These are phyloP conservation scores for Xylaria bambusicola DNA, from an alignment of 495 filamentous ascomycete genomes.

Conservation along the genomic window DNA sequence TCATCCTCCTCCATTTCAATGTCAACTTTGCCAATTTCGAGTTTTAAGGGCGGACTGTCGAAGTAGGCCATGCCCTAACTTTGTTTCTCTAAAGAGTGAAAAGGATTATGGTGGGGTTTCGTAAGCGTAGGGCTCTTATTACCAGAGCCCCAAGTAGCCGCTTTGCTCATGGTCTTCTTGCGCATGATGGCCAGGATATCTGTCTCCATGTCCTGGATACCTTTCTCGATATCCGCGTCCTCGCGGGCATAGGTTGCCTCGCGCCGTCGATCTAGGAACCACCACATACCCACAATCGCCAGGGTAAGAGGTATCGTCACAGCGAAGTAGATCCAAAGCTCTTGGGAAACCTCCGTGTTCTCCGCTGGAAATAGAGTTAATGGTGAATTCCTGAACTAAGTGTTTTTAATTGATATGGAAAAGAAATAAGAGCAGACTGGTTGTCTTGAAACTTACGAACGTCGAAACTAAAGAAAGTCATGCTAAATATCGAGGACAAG, in stretches of 20 bases:
- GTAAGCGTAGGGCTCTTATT: background rate
- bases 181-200: slow-evolving; percentile 56
- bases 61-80: background rate
- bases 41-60: too few species aligned
- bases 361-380: slow-evolving; percentile 1
- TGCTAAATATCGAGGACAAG: slow-evolving; percentile 56
- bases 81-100: slow-evolving; percentile 1
- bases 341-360: slow-evolving; percentile 35
- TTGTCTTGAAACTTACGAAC: slow-evolving; percentile 25
- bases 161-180: slow-evolving; percentile 55
- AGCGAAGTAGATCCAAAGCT: slow-evolving; percentile 59
- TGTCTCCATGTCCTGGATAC: slow-evolving; percentile 56
- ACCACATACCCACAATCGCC: slow-evolving; percentile 48
- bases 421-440: background rate
- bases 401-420: background rate
- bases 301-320: slow-evolving; percentile 54
- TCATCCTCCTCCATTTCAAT: background rate
- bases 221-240: slow-evolving; percentile 51
- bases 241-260: slow-evolving; percentile 48
- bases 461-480: slow-evolving; percentile 60
- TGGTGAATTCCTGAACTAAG: slow-evolving; percentile 11
- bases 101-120: background rate
- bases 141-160: slow-evolving; percentile 45
- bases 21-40: too few species aligned
- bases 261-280: slow-evolving; percentile 46